Conservation (phyloP, 2,329 filamentous ascomycete species). For the Ceratocystis papillata region DNA sequence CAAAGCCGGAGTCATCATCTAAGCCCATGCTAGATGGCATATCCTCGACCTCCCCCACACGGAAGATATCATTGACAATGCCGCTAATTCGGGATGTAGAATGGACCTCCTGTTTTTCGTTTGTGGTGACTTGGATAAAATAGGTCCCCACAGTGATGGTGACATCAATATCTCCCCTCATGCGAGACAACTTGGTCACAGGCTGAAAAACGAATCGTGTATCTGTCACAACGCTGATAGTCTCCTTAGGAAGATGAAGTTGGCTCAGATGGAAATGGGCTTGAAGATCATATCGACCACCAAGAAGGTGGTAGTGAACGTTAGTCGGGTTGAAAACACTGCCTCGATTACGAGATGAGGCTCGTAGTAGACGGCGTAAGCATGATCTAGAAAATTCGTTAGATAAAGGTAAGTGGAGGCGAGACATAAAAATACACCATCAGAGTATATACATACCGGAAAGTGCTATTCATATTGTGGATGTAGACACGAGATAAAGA, state of each 20-base stretch:
- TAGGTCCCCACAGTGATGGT: conserved; percentile 57
- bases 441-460: conserved; percentile 38
- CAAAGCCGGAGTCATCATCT: conserved; percentile 58
- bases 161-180: conserved; percentile 60
- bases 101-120: conserved; percentile 57
- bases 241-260: conserved; percentile 57
- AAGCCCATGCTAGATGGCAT: conserved; percentile 52
- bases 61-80: conserved; percentile 60
- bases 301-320: conserved; percentile 54
- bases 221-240: conserved; percentile 56
- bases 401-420: neutral
- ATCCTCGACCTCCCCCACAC: conserved; percentile 56
- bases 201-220: conserved; percentile 55
- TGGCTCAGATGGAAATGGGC: conserved; percentile 56
- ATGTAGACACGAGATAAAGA: conserved; percentile 54
- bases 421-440: neutral
- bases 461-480: conserved; percentile 64
- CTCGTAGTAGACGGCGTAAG: conserved; percentile 51
- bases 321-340: conserved; percentile 54
- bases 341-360: conserved; percentile 49
- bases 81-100: conserved; percentile 51
- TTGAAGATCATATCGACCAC: conserved; percentile 55
- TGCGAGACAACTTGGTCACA: conserved; percentile 54
- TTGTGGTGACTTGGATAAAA: conserved; percentile 59
- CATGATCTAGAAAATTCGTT: conserved; percentile 41